These are phyloP conservation scores for Alternaria alternata DNA, from an alignment of 2,329 filamentous ascomycete species.

Conservation along the genomic window DNA sequence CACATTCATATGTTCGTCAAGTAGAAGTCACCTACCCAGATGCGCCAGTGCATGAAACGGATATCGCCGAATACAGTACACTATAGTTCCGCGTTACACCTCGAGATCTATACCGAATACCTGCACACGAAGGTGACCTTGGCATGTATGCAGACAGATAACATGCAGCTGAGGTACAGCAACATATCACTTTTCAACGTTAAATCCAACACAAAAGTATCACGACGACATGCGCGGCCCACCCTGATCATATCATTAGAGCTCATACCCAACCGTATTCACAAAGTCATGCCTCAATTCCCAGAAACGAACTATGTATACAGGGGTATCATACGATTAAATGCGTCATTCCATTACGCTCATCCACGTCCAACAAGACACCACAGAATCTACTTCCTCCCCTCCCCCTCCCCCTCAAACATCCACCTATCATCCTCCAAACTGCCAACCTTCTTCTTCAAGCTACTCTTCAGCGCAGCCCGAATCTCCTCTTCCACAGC, in stretches of 20 bases:
- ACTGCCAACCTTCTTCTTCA: constrained; percentile 75
- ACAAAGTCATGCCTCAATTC: not conserved
- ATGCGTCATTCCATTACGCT: not conserved
- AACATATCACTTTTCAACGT: not conserved
- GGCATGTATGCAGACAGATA: not conserved
- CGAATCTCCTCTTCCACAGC: constrained; percentile 53
- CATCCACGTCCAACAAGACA: not conserved
- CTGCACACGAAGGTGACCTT: not conserved
- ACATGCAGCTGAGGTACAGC: not conserved
- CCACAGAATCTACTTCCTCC: constrained; percentile 18
- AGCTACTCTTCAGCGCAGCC: constrained; percentile 65
- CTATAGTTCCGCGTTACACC: too few relatives aligned
- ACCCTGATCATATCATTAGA: not conserved
- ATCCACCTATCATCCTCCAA: constrained; percentile 90
- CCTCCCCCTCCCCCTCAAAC: constrained; percentile 71
- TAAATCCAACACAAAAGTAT: not conserved
- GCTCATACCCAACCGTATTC: not conserved
- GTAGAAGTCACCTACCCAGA: too few relatives aligned
- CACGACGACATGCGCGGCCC: not conserved
- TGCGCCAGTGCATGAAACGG: too few relatives aligned
- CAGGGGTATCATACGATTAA: constrained; percentile 9
- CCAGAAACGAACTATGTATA: not conserved
- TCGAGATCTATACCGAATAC: not conserved
- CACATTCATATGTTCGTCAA: too few relatives aligned
- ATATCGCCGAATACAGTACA: too few relatives aligned